Percentiles rank a stretch among this genome's conserved stretches.
These are phyloP conservation scores for Tricholoma bakamatsutake DNA, from an alignment of 768 basidiomycete genomes.

Conservation along the genomic window DNA sequence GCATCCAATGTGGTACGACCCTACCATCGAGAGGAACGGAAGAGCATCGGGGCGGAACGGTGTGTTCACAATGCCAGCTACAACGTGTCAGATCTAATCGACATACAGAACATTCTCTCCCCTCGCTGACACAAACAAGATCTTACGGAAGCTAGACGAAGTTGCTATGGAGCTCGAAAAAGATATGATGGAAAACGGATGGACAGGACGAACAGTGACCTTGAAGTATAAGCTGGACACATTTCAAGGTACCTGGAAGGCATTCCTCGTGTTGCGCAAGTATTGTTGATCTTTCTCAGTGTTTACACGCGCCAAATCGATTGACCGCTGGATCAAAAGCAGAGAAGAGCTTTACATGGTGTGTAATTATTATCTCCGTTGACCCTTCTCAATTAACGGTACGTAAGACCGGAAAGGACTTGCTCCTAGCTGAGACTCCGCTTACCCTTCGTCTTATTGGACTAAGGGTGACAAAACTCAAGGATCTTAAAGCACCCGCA, in stretches of 20 bases:
- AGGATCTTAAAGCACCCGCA: constrained; percentile 59
- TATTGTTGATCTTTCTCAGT: constrained; percentile 30
- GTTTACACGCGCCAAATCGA: constrained; percentile 79
- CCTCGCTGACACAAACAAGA: constrained; percentile 55
- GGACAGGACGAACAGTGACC: constrained; percentile 85
- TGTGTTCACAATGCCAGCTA: constrained; percentile 19
- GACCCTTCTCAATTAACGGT: constrained; percentile 7
- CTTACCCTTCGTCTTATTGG: constrained; percentile 82
- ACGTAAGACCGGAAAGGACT: constrained; percentile 67
- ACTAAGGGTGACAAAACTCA: constrained; percentile 81
- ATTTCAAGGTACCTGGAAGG: constrained; percentile 56
- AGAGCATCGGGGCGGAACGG: constrained; percentile 92
- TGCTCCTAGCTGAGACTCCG: constrained; percentile 77
- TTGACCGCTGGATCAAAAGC: constrained; percentile 69
- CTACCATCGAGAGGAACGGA: constrained; percentile 71
- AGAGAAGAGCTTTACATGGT: constrained; percentile 77
- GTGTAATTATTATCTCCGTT: constrained; percentile 19
- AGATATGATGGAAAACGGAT: constrained; percentile 75
- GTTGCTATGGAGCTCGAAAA: constrained; percentile 76
- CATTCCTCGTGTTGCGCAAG: neutral
- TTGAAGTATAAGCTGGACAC: constrained; percentile 92
- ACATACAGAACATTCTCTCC: constrained; percentile 67
- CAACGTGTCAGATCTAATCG: neutral
- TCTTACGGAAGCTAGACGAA: constrained; percentile 73
- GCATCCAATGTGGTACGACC: constrained; percentile 79